phyloP scores from a whole-genome alignment of 2,329 filamentous ascomycete species.

The Fusarium sp. region DNA sequence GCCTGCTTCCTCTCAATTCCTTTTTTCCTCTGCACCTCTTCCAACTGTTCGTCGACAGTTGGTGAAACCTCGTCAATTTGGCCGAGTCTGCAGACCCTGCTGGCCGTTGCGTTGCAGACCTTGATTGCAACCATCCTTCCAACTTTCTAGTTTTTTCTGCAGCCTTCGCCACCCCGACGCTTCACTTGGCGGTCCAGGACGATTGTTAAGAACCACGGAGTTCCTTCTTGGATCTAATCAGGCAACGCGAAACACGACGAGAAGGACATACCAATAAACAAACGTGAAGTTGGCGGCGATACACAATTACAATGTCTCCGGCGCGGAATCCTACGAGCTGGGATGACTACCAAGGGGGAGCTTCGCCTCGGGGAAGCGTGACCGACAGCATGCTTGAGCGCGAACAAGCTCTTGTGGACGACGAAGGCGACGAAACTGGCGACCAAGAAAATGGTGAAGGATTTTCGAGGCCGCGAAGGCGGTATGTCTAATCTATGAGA shows the following conservation, averaged over 20 bases:
- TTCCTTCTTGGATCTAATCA: background rate
- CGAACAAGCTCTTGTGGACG: slow-evolving; percentile 58
- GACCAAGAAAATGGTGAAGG: slow-evolving; percentile 42
- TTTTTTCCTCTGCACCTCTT: background rate
- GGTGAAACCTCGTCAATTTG: slow-evolving; percentile 4
- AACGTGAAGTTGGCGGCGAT: slow-evolving; percentile 14
- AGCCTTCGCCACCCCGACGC: slow-evolving; percentile 27
- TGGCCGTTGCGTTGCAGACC: slow-evolving; percentile 14
- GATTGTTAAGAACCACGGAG: background rate
- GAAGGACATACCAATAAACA: background rate
- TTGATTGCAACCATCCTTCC: slow-evolving; percentile 25
- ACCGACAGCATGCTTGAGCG: slow-evolving; percentile 57
- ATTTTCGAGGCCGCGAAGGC: slow-evolving; percentile 47
- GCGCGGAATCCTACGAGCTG: slow-evolving; percentile 55
- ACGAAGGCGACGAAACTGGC: slow-evolving; percentile 50
- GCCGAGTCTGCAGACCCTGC: slow-evolving; percentile 22
- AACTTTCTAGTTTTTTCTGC: slow-evolving; percentile 29
- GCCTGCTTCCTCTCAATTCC: background rate
- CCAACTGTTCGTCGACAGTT: background rate
- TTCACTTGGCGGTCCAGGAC: slow-evolving; percentile 12
- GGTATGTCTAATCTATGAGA: slow-evolving; percentile 29
- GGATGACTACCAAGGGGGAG: slow-evolving; percentile 58
- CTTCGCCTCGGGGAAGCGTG: slow-evolving; percentile 56
- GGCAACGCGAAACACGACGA: slow-evolving; percentile 2
- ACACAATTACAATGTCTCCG: slow-evolving; percentile 42